phyloP scores from a whole-genome alignment of 116 monocot genomes.

The Papilionanthe hybrid region DNA sequence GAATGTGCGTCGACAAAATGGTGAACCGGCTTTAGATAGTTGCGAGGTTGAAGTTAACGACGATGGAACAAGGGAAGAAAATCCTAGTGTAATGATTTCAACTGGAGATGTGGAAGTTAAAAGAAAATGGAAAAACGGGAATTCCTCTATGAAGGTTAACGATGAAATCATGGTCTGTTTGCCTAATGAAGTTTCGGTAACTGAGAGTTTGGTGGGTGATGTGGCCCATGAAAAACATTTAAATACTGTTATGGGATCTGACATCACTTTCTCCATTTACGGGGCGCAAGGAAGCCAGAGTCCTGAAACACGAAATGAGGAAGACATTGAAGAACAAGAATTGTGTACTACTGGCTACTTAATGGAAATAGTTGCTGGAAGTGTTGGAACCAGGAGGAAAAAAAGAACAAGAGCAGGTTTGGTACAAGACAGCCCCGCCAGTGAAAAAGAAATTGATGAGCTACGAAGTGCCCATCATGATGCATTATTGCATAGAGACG shows the following conservation, averaged over 20 bases:
- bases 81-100: not conserved
- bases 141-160: not conserved
- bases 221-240: not conserved
- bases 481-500: not conserved
- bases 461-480: not conserved
- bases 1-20: not conserved
- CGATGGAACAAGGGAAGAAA: not conserved
- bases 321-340: constrained; percentile 1
- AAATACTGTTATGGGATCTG: not conserved
- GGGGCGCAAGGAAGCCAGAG: not conserved
- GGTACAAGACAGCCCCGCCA: not conserved
- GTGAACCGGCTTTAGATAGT: too few relatives aligned
- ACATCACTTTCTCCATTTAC: not conserved
- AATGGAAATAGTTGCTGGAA: not conserved
- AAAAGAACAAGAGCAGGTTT: constrained; percentile 6
- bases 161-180: not conserved
- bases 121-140: not conserved
- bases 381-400: not conserved
- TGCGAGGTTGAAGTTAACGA: not conserved
- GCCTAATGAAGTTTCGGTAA: not conserved
- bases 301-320: not conserved
- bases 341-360: not conserved
- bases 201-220: not conserved
- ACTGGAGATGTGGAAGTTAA: not conserved
- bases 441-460: not conserved